Percentiles rank a stretch among this genome's conserved stretches.
phyloP scores from a whole-genome alignment of 1,139 yeast species.

The Scheffersomyces parashehatae region DNA sequence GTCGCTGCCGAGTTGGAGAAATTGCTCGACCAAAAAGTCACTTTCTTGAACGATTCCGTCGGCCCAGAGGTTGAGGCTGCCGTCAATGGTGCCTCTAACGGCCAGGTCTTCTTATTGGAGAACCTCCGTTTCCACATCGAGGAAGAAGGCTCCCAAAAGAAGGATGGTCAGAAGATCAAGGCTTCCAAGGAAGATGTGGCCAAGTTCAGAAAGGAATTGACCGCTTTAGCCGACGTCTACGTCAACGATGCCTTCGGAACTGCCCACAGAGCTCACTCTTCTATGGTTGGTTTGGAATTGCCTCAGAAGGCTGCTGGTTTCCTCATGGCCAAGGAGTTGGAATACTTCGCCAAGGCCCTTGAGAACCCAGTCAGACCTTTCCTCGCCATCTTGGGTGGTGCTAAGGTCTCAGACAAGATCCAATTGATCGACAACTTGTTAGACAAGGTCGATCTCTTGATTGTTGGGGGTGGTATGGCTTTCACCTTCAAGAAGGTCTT shows the following conservation, averaged over 20 bases:
- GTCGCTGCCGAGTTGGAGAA: conserved; percentile 82
- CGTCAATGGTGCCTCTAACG: conserved; percentile 67
- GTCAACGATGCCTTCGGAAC: conserved; percentile 98
- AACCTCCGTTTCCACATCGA: conserved; percentile 97
- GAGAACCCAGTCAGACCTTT: conserved; percentile 97
- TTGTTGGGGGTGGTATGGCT: conserved; percentile 99
- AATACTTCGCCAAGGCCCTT: conserved; percentile 94
- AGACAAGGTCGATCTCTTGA: conserved; percentile 88
- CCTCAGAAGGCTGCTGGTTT: conserved; percentile 96
- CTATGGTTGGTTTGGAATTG: conserved; percentile 93
- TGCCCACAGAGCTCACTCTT: conserved; percentile 98
- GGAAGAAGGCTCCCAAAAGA: conserved; percentile 86
- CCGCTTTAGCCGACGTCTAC: conserved; percentile 90
- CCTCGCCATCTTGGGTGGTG: conserved; percentile 97
- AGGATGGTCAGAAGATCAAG: conserved; percentile 87
- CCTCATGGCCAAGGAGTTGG: conserved; percentile 94
- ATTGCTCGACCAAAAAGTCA: conserved; percentile 67
- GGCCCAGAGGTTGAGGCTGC: conserved; percentile 82
- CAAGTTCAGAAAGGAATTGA: conserved; percentile 82
- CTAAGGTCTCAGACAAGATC: conserved; percentile 96
- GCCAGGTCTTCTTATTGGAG: conserved; percentile 81
- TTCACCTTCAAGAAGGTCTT: conserved; percentile 95
- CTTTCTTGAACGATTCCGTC: conserved; percentile 83
- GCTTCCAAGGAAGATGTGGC: conserved; percentile 81
- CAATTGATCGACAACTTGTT: conserved; percentile 95